phyloP scores from a whole-genome alignment of 805 yeast species.

The Hanseniaspora occidentalis region DNA sequence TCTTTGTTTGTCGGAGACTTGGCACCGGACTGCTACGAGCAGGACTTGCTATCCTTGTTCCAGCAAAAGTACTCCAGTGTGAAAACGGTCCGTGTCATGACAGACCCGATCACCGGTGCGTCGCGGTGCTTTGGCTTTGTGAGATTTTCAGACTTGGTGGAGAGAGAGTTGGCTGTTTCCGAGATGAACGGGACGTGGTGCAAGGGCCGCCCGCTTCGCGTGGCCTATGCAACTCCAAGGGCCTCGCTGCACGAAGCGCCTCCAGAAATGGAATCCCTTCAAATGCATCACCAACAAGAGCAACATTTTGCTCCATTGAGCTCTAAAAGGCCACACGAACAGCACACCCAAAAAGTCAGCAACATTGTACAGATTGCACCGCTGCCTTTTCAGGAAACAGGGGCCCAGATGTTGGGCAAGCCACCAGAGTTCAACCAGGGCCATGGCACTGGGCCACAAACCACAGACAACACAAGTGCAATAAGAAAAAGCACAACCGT shows the following conservation, averaged over 20 bases:
- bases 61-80: constrained; percentile 55
- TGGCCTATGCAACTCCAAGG: constrained; percentile 71
- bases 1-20: constrained; percentile 77
- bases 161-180: constrained; percentile 50
- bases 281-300: no score
- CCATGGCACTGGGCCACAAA: constrained; percentile 4
- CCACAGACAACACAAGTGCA: constrained; percentile 1
- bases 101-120: constrained; percentile 68
- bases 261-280: constrained; percentile 5
- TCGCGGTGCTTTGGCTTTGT: constrained; percentile 76
- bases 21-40: constrained; percentile 68
- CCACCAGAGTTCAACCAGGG: not conserved
- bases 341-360: constrained; percentile 6
- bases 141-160: constrained; percentile 57
- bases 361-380: constrained; percentile 1
- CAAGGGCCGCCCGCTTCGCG: constrained; percentile 65
- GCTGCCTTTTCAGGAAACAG: not conserved
- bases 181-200: constrained; percentile 76
- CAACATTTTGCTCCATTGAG: constrained; percentile 1
- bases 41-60: constrained; percentile 59
- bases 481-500: constrained; percentile 46
- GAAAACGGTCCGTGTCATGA: constrained; percentile 75
- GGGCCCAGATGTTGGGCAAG: not conserved
- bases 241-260: constrained; percentile 5
- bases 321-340: not conserved